Percentiles rank a stretch among this genome's conserved stretches.
Conservation (phyloP, 208 protist species). For the Leishmania mexicana region DNA sequence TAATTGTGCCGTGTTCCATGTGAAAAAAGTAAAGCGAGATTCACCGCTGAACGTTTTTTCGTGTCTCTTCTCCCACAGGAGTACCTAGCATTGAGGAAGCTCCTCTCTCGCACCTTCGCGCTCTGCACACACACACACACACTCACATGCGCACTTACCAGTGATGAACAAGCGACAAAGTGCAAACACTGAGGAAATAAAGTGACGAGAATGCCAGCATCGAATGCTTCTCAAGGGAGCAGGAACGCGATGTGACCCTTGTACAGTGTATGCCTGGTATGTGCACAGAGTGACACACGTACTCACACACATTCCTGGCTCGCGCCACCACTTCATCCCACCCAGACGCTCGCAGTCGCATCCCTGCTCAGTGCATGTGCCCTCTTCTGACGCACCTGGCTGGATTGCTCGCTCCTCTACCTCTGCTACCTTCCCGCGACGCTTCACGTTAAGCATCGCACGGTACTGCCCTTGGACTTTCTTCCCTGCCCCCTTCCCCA, state of each 20-base stretch:
- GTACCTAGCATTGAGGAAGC: neutral
- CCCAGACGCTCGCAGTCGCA: neutral
- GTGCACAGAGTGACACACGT: neutral
- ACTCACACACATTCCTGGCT: neutral
- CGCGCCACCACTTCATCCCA: neutral
- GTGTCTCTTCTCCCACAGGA: neutral
- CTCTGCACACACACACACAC: too few relatives aligned
- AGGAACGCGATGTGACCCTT: neutral
- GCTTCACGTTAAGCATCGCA: neutral
- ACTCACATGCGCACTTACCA: neutral
- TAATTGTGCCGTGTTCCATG: neutral
- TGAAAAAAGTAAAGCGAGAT: neutral
- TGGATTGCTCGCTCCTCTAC: neutral
- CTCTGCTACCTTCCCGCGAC: neutral
- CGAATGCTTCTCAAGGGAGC: neutral
- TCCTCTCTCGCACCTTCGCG: neutral
- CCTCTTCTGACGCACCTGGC: neutral
- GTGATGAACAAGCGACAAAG: neutral
- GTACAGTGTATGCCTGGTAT: neutral
- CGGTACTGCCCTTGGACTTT: neutral
- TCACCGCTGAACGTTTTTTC: neutral
- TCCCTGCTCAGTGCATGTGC: neutral
- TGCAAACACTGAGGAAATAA: neutral
- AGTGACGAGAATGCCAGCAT: neutral
- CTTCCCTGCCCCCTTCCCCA: neutral